Evolutionary conservation across 2,329 filamentous ascomycete genomes (phyloP).

Genomic region (Botrytis porri): DNA sequence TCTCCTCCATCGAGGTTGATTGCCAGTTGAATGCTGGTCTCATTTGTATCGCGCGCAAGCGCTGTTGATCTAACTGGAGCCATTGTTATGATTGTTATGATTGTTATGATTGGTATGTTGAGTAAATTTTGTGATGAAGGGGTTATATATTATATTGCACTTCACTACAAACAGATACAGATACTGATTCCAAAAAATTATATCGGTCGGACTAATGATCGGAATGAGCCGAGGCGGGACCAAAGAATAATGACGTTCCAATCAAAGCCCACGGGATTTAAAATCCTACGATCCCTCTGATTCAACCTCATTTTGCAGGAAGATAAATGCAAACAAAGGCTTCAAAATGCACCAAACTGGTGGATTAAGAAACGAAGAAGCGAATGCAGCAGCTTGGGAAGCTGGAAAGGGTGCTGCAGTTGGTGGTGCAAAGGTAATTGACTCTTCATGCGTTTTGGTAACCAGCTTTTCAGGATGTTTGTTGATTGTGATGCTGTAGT

Average conservation of each 20-base stretch:
- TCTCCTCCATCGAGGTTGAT: conserved; percentile 64
- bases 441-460: not conserved
- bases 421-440: conserved; percentile 61
- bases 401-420: conserved; percentile 63
- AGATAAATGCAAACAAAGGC: conserved; percentile 20
- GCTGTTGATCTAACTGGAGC: conserved; percentile 61
- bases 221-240: conserved; percentile 17
- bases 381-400: conserved; percentile 68
- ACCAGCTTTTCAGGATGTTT: not conserved
- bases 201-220: conserved; percentile 19
- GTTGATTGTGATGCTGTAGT: conserved; percentile 43
- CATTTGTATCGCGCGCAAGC: conserved; percentile 88
- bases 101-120: not conserved
- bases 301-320: conserved; percentile 9
- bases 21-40: conserved; percentile 93
- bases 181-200: conserved; percentile 12
- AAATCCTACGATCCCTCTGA: not conserved
- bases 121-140: not conserved
- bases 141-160: not conserved
- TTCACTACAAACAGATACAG: not conserved
- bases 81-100: not conserved
- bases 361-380: conserved; percentile 62
- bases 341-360: conserved; percentile 50
- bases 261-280: conserved; percentile 14
- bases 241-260: conserved; percentile 14